Evolutionary conservation across 208 protist species (phyloP).

Genomic region (Leptomonas pyrrhocoris): DNA sequence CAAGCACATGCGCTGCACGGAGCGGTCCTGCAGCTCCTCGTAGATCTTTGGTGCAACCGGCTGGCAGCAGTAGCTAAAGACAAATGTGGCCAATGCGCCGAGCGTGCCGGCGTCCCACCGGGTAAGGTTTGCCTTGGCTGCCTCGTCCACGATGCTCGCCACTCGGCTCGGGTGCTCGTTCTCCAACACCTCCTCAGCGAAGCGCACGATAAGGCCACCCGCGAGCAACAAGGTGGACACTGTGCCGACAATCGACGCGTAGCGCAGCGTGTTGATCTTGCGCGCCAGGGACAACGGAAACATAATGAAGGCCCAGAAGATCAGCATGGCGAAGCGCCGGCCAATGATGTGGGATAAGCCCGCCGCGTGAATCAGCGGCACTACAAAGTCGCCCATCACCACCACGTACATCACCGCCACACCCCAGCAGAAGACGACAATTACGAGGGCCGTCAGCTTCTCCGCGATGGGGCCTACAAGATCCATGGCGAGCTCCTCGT

Average conservation of each 20-base stretch:
- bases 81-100: slow-evolving; percentile 59
- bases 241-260: slow-evolving; percentile 72
- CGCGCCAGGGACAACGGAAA: slow-evolving; percentile 71
- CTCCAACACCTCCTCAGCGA: slow-evolving; percentile 20
- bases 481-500: slow-evolving; percentile 68
- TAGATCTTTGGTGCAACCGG: slow-evolving; percentile 75
- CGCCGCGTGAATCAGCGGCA: slow-evolving; percentile 46
- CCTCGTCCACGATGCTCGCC: background rate
- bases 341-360: slow-evolving; percentile 39
- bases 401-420: slow-evolving; percentile 87
- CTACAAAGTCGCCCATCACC: slow-evolving; percentile 81
- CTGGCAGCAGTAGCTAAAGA: slow-evolving; percentile 87
- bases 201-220: slow-evolving; percentile 40
- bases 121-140: slow-evolving; percentile 23
- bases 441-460: slow-evolving; percentile 53
- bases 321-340: slow-evolving; percentile 44
- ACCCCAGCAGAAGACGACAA: slow-evolving; percentile 86
- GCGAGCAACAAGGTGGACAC: slow-evolving; percentile 64
- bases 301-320: slow-evolving; percentile 88
- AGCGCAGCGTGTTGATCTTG: slow-evolving; percentile 75
- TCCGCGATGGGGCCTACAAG: slow-evolving; percentile 57
- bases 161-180: background rate
- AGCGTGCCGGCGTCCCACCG: slow-evolving; percentile 43
- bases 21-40: slow-evolving; percentile 70
- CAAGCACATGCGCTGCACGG: slow-evolving; percentile 50